Base-by-base conservation (phyloP, 2,329 filamentous ascomycete genomes). In the Fusarium ramigenum region DNA sequence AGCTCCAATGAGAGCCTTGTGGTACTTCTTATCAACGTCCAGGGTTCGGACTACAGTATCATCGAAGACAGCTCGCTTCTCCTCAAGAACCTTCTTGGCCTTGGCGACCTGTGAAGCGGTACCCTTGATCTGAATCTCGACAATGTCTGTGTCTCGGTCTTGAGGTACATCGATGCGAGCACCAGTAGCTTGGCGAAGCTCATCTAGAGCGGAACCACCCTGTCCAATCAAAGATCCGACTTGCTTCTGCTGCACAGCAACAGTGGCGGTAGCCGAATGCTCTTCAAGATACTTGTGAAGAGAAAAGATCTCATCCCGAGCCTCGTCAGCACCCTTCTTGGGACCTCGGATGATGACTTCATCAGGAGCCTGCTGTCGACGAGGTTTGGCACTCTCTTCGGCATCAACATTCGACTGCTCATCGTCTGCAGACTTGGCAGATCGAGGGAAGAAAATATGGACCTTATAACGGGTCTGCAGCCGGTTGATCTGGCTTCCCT, bases 401-500 rank as follows among this genome's bases (percentile, higher is more conserved):
- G 88, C 91, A 76, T 96, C 95, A 19, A 87, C 88, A 70, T 89
- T 88, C 19, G 91, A 89, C 66, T 91, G 88, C 63, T 97, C 94
- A 67, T 96, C 93, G 67, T 89, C 87, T 59, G 82, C 84, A 43
- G 72, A 77, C 80, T 95, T 93, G 44, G 85, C 85, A 11, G 87
- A 87, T 60, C 88, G 88, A 16, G 96, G 96, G 87, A 99, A 99
- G 84, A 98, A 96, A 77, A 99, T 96, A 72, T 95, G 91, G 46
- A 99, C 96, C 80, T 93, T 92, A 87, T 99, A 98, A 52, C 95
- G 93, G 63, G 92, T 94, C 83, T 99, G 95, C 30, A 99, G 89
- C 75, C 93, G 92, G 84, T 96, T 96, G 79, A 99, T 96, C 80
- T 97, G 93, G 79, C 87, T 90, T 67, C 96, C 96, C 78, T 93